These are phyloP conservation scores for Komagataella phaffii DNA, from an alignment of 805 yeast genomes.

Conservation along the genomic window DNA sequence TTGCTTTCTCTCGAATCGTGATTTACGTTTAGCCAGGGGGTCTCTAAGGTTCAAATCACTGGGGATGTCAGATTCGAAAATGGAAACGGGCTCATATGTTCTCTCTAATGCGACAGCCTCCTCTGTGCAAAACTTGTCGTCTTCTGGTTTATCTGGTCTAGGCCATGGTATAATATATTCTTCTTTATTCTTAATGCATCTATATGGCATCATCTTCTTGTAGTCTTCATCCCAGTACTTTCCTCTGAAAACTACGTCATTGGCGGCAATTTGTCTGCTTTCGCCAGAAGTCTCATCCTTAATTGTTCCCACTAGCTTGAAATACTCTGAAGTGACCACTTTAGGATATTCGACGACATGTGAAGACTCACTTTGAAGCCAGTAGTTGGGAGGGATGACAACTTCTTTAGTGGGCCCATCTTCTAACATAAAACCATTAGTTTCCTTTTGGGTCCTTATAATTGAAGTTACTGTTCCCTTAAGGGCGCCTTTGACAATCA, in stretches of 20 bases:
- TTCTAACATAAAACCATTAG: slow-evolving; percentile 54
- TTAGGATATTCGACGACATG: slow-evolving; percentile 63
- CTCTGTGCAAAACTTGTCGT: slow-evolving; percentile 44
- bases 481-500: slow-evolving; percentile 54
- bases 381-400: slow-evolving; percentile 58
- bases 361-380: slow-evolving; percentile 60
- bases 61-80: slow-evolving; percentile 61
- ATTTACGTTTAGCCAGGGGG: slow-evolving; percentile 43
- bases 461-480: slow-evolving; percentile 68
- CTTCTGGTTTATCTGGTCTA: slow-evolving; percentile 44
- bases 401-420: slow-evolving; percentile 51
- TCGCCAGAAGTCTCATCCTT: slow-evolving; percentile 48
- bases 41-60: slow-evolving; percentile 47
- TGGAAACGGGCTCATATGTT: slow-evolving; percentile 58
- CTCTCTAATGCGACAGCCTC: slow-evolving; percentile 50
- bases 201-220: slow-evolving; percentile 60
- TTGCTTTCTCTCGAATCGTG: slow-evolving; percentile 38
- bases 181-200: slow-evolving; percentile 61
- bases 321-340: slow-evolving; percentile 41
- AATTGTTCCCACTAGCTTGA: slow-evolving; percentile 70
- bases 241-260: slow-evolving; percentile 54
- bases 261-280: slow-evolving; percentile 64
- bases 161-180: slow-evolving; percentile 85
- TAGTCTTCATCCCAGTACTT: slow-evolving; percentile 62
- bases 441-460: slow-evolving; percentile 39